Percentiles rank a stretch among this genome's conserved stretches.
phyloP scores from a whole-genome alignment of 169 alveolate genomes.

The Cryptosporidium meleagridis region DNA sequence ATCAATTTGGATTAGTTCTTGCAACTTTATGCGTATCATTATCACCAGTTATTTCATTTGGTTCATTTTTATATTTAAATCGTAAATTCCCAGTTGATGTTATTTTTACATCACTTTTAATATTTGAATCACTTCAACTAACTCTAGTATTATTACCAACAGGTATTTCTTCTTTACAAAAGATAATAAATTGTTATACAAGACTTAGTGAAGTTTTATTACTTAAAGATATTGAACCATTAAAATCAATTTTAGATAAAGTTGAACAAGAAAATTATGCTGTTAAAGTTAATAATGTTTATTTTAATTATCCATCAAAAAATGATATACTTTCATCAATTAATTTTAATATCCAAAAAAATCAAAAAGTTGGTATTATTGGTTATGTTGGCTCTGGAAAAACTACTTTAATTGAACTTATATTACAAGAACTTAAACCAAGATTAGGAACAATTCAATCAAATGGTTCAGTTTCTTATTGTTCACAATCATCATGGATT shows the following conservation, averaged over 20 bases:
- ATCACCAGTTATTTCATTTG: slow-evolving; percentile 72
- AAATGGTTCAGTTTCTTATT: slow-evolving; percentile 78
- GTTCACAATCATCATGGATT: slow-evolving; percentile 81
- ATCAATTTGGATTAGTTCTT: slow-evolving; percentile 48
- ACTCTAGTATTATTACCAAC: slow-evolving; percentile 44
- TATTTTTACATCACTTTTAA: slow-evolving; percentile 42
- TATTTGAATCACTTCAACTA: slow-evolving; percentile 43
- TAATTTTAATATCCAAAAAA: slow-evolving; percentile 76
- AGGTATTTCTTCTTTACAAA: slow-evolving; percentile 54
- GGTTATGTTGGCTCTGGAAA: slow-evolving; percentile 89
- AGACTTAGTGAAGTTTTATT: slow-evolving; percentile 49
- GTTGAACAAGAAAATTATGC: neutral
- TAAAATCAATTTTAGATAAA: neutral
- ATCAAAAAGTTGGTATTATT: slow-evolving; percentile 82
- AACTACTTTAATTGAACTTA: slow-evolving; percentile 79
- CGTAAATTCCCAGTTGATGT: slow-evolving; percentile 35
- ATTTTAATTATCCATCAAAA: slow-evolving; percentile 13
- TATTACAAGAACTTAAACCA: slow-evolving; percentile 78
- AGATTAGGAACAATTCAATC: slow-evolving; percentile 77
- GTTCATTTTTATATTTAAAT: slow-evolving; percentile 22
- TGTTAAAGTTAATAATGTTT: neutral
- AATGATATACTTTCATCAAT: slow-evolving; percentile 67
- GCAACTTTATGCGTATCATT: slow-evolving; percentile 58
- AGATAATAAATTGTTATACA: slow-evolving; percentile 29
- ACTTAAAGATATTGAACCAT: slow-evolving; percentile 8